Evolutionary conservation across 306 rosid genomes (phyloP), one percentile per base, ranked within the genome.

Genomic region (Quercus dentata): DNA sequence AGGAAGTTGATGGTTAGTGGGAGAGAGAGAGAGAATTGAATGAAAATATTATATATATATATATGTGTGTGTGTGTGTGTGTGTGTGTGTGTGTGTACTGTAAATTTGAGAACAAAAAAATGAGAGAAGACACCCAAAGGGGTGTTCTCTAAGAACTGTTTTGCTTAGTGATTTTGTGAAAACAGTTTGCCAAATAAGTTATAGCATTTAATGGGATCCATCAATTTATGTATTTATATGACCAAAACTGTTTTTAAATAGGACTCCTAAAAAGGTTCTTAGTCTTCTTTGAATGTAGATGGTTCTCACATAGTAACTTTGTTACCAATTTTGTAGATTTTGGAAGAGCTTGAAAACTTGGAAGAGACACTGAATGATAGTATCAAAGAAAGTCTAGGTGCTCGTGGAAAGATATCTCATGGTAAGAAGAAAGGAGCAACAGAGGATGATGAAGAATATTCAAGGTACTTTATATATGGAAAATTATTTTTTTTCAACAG

Each of bases 301-400:
- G 72, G 27, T 67, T 67, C 70, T 6, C 20, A 44, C 33, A 68
- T 71, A 25, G 28, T 7, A 35, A 20, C 61, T 56, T 25, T 38
- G 56, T 75, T 13, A 9, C 68, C 59, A 65, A 23, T 55, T 77
- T 79, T 49, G 41, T 75, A 95, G 98, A 79, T 92, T 71, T 2
- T 91, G 86, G 99, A 95, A 89, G 99, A 92, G 88, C 94, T 95
- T 77, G 99, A 95, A 83, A 95, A 86, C 85, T 86, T 95, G 95
- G 99, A 95, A 78, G 99, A 95, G 86, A 95, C 99, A 8, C 81
- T 95, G 80, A 91, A 95, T 87, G 99, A 95, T 71, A 95, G 99
- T 71, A 95, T 95, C 73, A 86, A 77, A 82, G 99, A 95, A 89
- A 95, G 99, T 82, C 33, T 95, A 57, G 98, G 99, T 78, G 98